Conservation (phyloP, 140 eudicot genomes). For the Anethum foeniculum region DNA sequence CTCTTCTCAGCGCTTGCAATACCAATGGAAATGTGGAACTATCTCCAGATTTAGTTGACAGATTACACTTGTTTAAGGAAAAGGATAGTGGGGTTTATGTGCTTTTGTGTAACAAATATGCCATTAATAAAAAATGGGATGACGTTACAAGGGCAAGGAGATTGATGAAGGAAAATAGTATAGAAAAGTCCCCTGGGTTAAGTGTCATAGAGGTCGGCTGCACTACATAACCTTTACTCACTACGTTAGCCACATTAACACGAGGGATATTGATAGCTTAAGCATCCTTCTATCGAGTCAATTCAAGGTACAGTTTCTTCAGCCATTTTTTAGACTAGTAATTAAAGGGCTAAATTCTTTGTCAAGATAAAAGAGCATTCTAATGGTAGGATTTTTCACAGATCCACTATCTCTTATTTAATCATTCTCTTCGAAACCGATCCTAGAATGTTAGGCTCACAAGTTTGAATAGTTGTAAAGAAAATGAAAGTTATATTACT, state of each 20-base stretch:
- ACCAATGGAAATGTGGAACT: constrained; percentile 6
- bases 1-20: constrained; percentile 17
- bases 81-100: constrained; percentile 17
- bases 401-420: neutral
- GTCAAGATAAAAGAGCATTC: neutral
- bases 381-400: neutral
- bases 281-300: constrained; percentile 9
- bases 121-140: constrained; percentile 7
- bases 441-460: neutral
- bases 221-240: neutral
- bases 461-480: neutral
- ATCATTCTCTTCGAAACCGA: neutral
- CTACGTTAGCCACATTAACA: neutral
- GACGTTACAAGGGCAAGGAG: constrained; percentile 8
- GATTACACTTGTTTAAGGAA: neutral
- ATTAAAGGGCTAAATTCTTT: neutral
- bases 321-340: neutral
- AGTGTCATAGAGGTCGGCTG: constrained; percentile 12
- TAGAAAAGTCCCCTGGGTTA: constrained; percentile 13
- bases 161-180: constrained; percentile 11
- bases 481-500: neutral
- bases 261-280: neutral
- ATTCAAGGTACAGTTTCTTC: neutral
- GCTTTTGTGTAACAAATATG: constrained; percentile 13
- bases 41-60: constrained; percentile 11